Evolutionary conservation across 257 asterid genomes (phyloP).

Genomic region (Nicotiana noctiflora): DNA sequence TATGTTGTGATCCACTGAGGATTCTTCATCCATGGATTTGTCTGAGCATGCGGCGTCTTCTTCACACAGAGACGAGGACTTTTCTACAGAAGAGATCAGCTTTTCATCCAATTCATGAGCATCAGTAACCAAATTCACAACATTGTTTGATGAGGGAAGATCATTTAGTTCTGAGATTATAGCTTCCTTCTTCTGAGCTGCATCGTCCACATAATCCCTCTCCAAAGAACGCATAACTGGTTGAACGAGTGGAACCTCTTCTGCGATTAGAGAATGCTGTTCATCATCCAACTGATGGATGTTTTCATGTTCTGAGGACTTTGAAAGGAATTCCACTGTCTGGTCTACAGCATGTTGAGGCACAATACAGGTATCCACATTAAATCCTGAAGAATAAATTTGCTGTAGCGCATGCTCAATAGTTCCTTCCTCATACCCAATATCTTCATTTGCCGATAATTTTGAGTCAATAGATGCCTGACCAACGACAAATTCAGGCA

Average conservation of each 20-base stretch:
- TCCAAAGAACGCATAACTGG: conserved; percentile 15
- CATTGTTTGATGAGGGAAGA: conserved; percentile 17
- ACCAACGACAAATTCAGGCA: conserved; percentile 5
- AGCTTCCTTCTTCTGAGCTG: conserved; percentile 26
- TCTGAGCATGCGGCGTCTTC: conserved; percentile 32
- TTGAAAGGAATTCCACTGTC: neutral
- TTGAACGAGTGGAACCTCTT: conserved; percentile 6
- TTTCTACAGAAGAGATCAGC: conserved; percentile 32
- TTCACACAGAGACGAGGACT: conserved; percentile 23
- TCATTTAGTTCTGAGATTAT: conserved; percentile 10
- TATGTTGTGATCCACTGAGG: conserved; percentile 29
- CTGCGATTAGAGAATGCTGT: conserved; percentile 11
- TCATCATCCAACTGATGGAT: neutral
- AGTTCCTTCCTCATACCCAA: conserved; percentile 10
- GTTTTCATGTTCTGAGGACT: conserved; percentile 27
- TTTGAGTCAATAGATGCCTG: conserved; percentile 7
- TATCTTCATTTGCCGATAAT: conserved; percentile 25
- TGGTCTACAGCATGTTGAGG: conserved; percentile 3
- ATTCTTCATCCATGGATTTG: conserved; percentile 28
- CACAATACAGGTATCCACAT: conserved; percentile 13
- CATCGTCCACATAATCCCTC: conserved; percentile 19
- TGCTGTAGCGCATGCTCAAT: conserved; percentile 14
- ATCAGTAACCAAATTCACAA: conserved; percentile 22
- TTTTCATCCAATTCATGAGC: conserved; percentile 26
- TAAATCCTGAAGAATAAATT: conserved; percentile 20